Percentiles rank a stretch among this genome's conserved stretches.
Evolutionary conservation across 176 grass and related monocot species (phyloP).

Genomic region (Phoenix roebelenii): DNA sequence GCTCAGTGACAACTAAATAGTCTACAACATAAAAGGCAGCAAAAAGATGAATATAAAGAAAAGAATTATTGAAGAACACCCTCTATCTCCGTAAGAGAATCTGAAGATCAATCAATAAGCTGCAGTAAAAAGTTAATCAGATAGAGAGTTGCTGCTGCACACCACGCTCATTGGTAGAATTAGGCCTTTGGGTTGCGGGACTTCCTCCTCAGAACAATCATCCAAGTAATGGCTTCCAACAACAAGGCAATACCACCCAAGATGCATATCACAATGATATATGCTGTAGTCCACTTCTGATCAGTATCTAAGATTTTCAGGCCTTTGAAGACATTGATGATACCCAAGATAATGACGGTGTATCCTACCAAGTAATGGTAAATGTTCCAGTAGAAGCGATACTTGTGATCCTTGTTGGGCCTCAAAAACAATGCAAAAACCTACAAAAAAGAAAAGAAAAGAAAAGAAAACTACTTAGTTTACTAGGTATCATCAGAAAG

Average conservation of each 20-base stretch:
- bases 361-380: constrained; percentile 62
- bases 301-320: constrained; percentile 34
- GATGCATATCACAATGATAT: constrained; percentile 24
- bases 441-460: constrained; percentile 3
- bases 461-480: neutral
- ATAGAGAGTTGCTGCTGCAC: neutral
- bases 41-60: too few species aligned
- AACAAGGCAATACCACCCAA: constrained; percentile 13
- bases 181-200: constrained; percentile 17
- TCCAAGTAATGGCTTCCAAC: constrained; percentile 49
- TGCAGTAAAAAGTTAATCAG: neutral
- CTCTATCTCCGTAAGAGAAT: too few species aligned
- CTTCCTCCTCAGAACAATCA: constrained; percentile 27
- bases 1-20: too few species aligned
- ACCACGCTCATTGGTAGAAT: constrained; percentile 7
- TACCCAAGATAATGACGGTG: constrained; percentile 29
- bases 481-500: too few species aligned
- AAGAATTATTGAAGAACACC: too few species aligned
- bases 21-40: too few species aligned
- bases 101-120: too few species aligned
- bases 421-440: constrained; percentile 49
- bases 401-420: constrained; percentile 41
- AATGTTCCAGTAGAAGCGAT: constrained; percentile 55
- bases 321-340: constrained; percentile 63
- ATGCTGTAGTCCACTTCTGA: constrained; percentile 39